Conservation (phyloP, 2,329 filamentous ascomycete genomes). For the Penicillium decumbens region DNA sequence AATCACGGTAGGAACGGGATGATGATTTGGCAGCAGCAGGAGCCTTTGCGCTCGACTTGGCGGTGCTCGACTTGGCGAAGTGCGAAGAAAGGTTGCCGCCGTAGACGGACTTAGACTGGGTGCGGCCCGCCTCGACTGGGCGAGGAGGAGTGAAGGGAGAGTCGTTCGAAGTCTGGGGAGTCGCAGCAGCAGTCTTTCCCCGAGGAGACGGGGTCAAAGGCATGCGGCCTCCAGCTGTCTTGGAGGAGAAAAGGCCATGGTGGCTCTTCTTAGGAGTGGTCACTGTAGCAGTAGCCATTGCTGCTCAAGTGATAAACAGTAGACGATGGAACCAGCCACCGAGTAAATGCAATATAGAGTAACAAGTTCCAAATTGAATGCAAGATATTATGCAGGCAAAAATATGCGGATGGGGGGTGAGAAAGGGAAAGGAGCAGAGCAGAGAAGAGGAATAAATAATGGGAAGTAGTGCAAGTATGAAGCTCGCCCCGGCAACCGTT, state of each 20-base stretch:
- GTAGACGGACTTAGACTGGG: constrained; percentile 65
- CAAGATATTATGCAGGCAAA: constrained; percentile 17
- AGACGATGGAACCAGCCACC: constrained; percentile 23
- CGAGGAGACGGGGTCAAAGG: constrained; percentile 84
- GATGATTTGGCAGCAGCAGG: constrained; percentile 35
- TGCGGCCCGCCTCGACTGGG: constrained; percentile 54
- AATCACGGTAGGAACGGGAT: constrained; percentile 64
- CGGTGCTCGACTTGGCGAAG: constrained; percentile 31
- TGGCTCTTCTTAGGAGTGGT: constrained; percentile 95
- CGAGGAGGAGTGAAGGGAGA: constrained; percentile 74
- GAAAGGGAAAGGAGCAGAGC: constrained; percentile 17
- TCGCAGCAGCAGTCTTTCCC: constrained; percentile 54
- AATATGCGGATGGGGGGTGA: constrained; percentile 8
- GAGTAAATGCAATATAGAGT: constrained; percentile 15
- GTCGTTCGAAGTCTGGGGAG: constrained; percentile 35
- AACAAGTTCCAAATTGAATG: constrained; percentile 17
- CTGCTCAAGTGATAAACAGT: constrained; percentile 11
- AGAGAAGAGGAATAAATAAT: constrained; percentile 35
- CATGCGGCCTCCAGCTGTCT: constrained; percentile 90
- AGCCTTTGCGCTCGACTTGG: constrained; percentile 29
- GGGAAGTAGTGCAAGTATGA: constrained; percentile 23
- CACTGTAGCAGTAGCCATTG: constrained; percentile 77
- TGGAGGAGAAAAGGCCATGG: constrained; percentile 82
- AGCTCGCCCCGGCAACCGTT: constrained; percentile 41
- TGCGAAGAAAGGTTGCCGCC: constrained; percentile 74